Base-by-base conservation (phyloP, 164 flowering plant genomes). In the Aristolochia californica region DNA sequence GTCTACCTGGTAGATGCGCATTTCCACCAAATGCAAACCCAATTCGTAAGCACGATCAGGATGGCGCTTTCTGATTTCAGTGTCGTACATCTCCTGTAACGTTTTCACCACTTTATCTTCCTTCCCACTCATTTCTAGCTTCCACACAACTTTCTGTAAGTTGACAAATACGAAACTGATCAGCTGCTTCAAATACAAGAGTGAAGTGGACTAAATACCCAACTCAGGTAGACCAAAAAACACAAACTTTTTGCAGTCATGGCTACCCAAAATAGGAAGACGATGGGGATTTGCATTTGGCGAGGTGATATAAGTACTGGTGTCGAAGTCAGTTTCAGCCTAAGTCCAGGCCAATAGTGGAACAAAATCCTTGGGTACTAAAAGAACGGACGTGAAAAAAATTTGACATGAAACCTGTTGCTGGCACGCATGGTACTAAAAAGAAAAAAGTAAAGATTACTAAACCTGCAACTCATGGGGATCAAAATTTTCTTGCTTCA, bases 1-100 rank as follows among this genome's bases (percentile, higher is more conserved):
- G 23, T 21, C 5, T 57, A 57, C 60, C 18, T 57, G 49, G 17
- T 57, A 44, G 38, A 57, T 45, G 18, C 14, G 50, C 60, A 57
- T 44, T 22, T 57, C 60, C 9, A 15, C 50, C 16, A 43, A 45
- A 15, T 44, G 27, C 27, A n/a, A n/a, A n/a, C n/a, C n/a, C n/a
- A n/a, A n/a, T n/a, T n/a, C n/a, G n/a, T n/a, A n/a, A n/a, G n/a
- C 43, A 22, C 17, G 24, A 8, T 17, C 48, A 40, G 16, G 4
- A 5, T 25, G 5, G 15, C 5, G 8, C 10, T 24, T n/a, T 5
- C 5, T 8, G 24, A 3, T 17, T 44, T 44, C 12, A 10, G 0
- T 0, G 15, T 50, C 22, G 21, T 5, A 44, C 50, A 14, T 44
- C 13, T 14, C 17, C 24, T 44, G 50, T 26, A 57, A 22, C 30